Conservation (phyloP, 1,139 yeast species). For the Pichia sp. region DNA sequence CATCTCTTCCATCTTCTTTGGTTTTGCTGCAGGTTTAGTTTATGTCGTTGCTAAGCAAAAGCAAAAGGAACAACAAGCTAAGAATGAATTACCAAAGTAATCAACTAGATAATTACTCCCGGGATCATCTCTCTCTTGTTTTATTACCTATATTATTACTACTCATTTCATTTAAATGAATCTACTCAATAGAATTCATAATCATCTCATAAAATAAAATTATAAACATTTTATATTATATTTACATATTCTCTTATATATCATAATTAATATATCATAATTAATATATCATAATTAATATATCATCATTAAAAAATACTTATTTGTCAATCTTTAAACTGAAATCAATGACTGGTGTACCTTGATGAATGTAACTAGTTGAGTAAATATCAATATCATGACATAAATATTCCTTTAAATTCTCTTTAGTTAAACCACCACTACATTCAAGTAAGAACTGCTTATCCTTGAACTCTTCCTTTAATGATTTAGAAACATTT, state of each 20-base stretch:
- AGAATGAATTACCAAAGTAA: slow-evolving; percentile 42
- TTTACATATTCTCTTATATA: slow-evolving; percentile 3
- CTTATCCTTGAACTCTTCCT: slow-evolving; percentile 53
- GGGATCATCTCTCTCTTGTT: too few species aligned
- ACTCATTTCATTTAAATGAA: too few species aligned
- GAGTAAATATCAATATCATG: slow-evolving; percentile 87
- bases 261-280: not conserved
- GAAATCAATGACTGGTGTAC: slow-evolving; percentile 76
- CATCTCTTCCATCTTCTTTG: slow-evolving; percentile 84
- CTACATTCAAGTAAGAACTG: slow-evolving; percentile 71
- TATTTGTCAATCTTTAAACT: slow-evolving; percentile 62
- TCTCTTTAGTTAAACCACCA: slow-evolving; percentile 80
- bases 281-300: not conserved
- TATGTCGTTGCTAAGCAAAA: slow-evolving; percentile 90
- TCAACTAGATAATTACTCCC: not conserved
- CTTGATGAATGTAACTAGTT: slow-evolving; percentile 93
- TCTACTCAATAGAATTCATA: too few species aligned
- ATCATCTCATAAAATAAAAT: too few species aligned
- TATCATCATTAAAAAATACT: too few species aligned
- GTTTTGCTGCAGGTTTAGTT: slow-evolving; percentile 92
- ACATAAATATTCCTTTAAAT: slow-evolving; percentile 64
- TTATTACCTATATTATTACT: too few species aligned
- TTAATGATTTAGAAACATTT: slow-evolving; percentile 62
- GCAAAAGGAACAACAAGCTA: slow-evolving; percentile 85
- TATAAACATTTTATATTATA: too few species aligned